Conservation (phyloP, 768 basidiomycete species). For the Pleurotus salmoneostramineus region DNA sequence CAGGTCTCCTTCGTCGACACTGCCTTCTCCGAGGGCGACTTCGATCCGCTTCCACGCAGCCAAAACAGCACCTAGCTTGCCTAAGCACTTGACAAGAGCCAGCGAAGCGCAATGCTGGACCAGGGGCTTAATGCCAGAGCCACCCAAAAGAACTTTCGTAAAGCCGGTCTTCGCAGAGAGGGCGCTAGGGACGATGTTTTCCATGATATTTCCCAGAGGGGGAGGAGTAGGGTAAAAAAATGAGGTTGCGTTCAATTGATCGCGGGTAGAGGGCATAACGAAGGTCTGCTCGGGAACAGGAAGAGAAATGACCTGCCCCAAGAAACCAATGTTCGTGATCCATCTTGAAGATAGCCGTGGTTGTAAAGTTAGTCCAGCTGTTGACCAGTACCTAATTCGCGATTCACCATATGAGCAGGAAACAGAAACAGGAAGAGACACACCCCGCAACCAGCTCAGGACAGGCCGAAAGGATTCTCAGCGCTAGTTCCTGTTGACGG, state of each 20-base stretch:
- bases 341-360: slow-evolving; percentile 87
- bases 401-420: slow-evolving; percentile 9
- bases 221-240: slow-evolving; percentile 64
- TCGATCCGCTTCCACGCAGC: slow-evolving; percentile 45
- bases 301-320: slow-evolving; percentile 74
- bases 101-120: slow-evolving; percentile 87
- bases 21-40: slow-evolving; percentile 46
- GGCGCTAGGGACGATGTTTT: slow-evolving; percentile 72
- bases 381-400: slow-evolving; percentile 69
- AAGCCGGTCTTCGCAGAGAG: slow-evolving; percentile 67
- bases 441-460: slow-evolving; percentile 84
- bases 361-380: slow-evolving; percentile 68
- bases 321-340: slow-evolving; percentile 86
- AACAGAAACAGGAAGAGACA: slow-evolving; percentile 15
- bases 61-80: slow-evolving; percentile 62
- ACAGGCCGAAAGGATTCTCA: slow-evolving; percentile 77
- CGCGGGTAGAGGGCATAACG: slow-evolving; percentile 31
- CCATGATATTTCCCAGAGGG: slow-evolving; percentile 62
- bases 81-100: slow-evolving; percentile 68
- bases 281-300: slow-evolving; percentile 67
- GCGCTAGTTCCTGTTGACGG: slow-evolving; percentile 78
- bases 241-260: neutral
- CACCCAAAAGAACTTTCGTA: slow-evolving; percentile 76
- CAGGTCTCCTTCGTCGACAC: neutral
- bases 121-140: slow-evolving; percentile 43